Evolutionary conservation across 2,329 filamentous ascomycete species (phyloP).

Genomic region (Sclerotinia glacialis): DNA sequence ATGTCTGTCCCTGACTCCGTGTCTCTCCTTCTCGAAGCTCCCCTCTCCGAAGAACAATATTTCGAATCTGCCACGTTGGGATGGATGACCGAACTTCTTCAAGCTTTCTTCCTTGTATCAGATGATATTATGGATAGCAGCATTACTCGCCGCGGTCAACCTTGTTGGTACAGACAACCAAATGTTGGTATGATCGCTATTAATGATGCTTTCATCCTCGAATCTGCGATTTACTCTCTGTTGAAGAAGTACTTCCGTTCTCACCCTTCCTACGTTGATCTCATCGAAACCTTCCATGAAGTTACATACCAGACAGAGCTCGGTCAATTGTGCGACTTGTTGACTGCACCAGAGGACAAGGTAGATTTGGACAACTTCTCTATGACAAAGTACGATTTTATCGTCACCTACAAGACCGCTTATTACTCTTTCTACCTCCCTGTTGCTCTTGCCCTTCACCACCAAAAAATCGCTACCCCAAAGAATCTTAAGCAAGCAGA

Average conservation of each 20-base stretch:
- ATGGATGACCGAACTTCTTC: conserved; percentile 97
- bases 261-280: conserved; percentile 83
- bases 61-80: conserved; percentile 84
- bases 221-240: conserved; percentile 83
- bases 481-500: conserved; percentile 87
- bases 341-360: conserved; percentile 91
- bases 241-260: conserved; percentile 91
- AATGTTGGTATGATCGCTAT: conserved; percentile 94
- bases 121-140: conserved; percentile 98
- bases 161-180: conserved; percentile 93
- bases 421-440: conserved; percentile 99
- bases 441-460: conserved; percentile 84
- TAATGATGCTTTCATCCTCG: conserved; percentile 97
- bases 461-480: conserved; percentile 78
- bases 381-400: conserved; percentile 93
- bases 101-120: conserved; percentile 97
- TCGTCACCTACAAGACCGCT: conserved; percentile 98
- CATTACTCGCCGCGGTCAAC: conserved; percentile 89
- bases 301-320: conserved; percentile 91
- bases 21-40: conserved; percentile 69
- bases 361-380: conserved; percentile 95
- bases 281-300: conserved; percentile 96
- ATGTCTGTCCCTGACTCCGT: conserved; percentile 95
- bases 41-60: conserved; percentile 78
- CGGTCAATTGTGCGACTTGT: conserved; percentile 88